Evolutionary conservation across 805 yeast genomes (phyloP).

Genomic region (Nakazawaea peltata): DNA sequence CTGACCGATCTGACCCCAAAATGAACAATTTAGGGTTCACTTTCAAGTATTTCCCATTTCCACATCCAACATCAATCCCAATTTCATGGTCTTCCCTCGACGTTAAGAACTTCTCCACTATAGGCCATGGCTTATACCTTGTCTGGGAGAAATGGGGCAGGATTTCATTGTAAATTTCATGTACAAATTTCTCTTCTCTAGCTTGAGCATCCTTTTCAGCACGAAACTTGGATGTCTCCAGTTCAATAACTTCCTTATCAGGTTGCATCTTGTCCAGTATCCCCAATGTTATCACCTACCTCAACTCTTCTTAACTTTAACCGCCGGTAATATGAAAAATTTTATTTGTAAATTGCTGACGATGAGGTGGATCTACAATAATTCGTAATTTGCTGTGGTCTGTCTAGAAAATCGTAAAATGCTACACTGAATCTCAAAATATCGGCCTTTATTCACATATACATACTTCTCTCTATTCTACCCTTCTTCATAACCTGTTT

Average conservation of each 20-base stretch:
- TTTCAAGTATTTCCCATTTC: conserved; percentile 86
- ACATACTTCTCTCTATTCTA: conserved; percentile 65
- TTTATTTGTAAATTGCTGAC: not conserved
- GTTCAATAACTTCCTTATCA: conserved; percentile 17
- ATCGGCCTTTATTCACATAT: too few relatives aligned
- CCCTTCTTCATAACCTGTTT: conserved; percentile 94
- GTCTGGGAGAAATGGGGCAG: conserved; percentile 93
- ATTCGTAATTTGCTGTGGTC: too few relatives aligned
- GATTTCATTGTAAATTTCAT: conserved; percentile 86
- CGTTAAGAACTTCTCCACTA: conserved; percentile 65
- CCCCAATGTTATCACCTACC: too few relatives aligned
- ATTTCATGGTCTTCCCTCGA: conserved; percentile 43
- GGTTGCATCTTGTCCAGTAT: conserved; percentile 20
- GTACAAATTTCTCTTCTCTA: conserved; percentile 77
- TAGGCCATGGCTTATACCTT: conserved; percentile 96
- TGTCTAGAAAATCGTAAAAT: too few relatives aligned
- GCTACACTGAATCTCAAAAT: too few relatives aligned
- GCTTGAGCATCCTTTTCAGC: conserved; percentile 32
- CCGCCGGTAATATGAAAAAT: too few relatives aligned
- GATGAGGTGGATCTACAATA: too few relatives aligned
- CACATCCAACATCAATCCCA: conserved; percentile 95
- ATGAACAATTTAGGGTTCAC: conserved; percentile 63
- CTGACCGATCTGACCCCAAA: conserved; percentile 70
- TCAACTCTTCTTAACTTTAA: too few relatives aligned
- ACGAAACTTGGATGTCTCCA: conserved; percentile 21